These are phyloP conservation scores for Gamarada debralockiae DNA, from an alignment of 495 filamentous ascomycete genomes.

Conservation along the genomic window DNA sequence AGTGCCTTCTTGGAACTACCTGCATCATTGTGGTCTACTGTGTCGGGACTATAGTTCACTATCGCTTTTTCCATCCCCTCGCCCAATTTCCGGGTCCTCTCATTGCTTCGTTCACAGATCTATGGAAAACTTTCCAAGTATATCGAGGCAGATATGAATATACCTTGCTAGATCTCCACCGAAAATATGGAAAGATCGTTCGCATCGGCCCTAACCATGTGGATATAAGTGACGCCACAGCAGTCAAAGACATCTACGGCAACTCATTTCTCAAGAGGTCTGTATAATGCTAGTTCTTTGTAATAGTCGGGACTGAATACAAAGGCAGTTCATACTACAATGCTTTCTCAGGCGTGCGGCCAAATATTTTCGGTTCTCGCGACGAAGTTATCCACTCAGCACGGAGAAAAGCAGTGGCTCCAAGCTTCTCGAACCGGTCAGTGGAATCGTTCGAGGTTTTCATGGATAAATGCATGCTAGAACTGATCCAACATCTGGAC, in stretches of 20 bases:
- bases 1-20: too few relatives aligned
- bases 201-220: constrained; percentile 59
- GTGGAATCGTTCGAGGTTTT: not conserved
- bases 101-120: constrained; percentile 50
- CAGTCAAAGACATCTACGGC: constrained; percentile 21
- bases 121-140: constrained; percentile 42
- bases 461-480: not conserved
- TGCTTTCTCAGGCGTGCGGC: not conserved
- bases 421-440: not conserved
- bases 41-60: too few relatives aligned
- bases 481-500: not conserved
- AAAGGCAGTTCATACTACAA: too few relatives aligned
- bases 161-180: constrained; percentile 26
- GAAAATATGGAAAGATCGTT: constrained; percentile 40
- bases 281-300: too few relatives aligned
- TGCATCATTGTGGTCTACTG: too few relatives aligned
- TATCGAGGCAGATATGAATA: constrained; percentile 46
- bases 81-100: constrained; percentile 61
- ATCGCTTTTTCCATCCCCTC: constrained; percentile 61
- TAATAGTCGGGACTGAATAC: too few relatives aligned
- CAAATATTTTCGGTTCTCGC: constrained; percentile 3
- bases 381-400: not conserved
- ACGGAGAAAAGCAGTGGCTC: not conserved
- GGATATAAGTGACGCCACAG: constrained; percentile 25
- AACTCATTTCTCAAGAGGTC: constrained; percentile 3